These are phyloP conservation scores for Casuarina equisetifolia DNA, from an alignment of 306 rosid species.

Conservation along the genomic window DNA sequence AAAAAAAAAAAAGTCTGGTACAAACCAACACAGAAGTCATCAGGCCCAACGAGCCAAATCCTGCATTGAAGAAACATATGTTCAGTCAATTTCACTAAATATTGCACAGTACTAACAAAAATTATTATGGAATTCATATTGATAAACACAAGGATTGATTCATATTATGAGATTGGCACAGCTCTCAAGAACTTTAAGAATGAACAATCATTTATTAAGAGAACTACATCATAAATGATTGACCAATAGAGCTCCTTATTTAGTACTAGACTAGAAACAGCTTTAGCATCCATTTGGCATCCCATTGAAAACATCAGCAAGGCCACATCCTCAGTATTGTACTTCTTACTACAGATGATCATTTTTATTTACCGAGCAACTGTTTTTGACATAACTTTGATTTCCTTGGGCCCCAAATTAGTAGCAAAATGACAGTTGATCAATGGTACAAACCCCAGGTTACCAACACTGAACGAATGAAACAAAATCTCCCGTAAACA, in stretches of 20 bases:
- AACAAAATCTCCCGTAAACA: not conserved
- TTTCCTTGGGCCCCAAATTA: not conserved
- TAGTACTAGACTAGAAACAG: not conserved
- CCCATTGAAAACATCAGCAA: not conserved
- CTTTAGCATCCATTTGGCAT: conserved; percentile 3
- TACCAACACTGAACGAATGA: not conserved
- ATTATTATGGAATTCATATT: not conserved
- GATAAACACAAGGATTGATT: not conserved
- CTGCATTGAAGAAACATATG: conserved; percentile 47
- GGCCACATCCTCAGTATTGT: not conserved
- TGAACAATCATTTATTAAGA: not conserved
- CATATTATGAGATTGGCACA: not conserved
- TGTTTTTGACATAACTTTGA: not conserved
- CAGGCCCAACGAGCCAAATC: conserved; percentile 97
- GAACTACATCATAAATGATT: not conserved
- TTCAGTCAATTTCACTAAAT: conserved; percentile 27
- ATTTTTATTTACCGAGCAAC: not conserved
- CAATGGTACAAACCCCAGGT: not conserved
- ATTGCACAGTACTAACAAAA: not conserved
- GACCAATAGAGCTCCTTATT: not conserved
- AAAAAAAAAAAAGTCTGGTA: conserved; percentile 15
- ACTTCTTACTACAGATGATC: not conserved
- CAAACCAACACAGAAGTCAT: conserved; percentile 94
- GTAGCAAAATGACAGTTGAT: not conserved
- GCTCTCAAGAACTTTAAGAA: not conserved